Conservation (phyloP, 192 early-diverging fungal genomes). For the Pilaira anomala region DNA sequence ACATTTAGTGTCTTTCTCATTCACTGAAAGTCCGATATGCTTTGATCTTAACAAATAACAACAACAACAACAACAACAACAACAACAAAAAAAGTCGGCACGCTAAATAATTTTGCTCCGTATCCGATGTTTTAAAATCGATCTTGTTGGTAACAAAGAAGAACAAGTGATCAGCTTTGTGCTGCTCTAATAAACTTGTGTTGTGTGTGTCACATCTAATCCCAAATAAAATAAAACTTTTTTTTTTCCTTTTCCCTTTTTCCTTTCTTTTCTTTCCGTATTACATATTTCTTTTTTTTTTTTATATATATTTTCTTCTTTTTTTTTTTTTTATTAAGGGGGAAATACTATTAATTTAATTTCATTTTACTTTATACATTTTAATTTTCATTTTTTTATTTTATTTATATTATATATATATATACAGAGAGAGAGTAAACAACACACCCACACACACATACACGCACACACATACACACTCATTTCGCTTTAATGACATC, state of each 20-base stretch:
- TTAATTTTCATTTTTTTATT: background rate
- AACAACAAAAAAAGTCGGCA: no score
- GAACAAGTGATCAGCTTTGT: background rate
- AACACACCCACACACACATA: no score
- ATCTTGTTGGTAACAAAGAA: no score
- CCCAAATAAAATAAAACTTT: background rate
- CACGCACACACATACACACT: no score
- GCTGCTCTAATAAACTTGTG: background rate
- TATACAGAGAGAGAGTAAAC: no score
- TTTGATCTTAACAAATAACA: no score
- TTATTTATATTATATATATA: background rate
- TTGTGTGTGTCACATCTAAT: no score
- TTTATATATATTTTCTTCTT: conserved; percentile 9
- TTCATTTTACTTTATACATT: conserved; percentile 10
- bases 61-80: no score
- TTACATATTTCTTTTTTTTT: background rate
- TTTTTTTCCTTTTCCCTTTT: background rate
- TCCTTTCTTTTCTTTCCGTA: conserved; percentile 22
- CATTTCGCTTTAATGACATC: conserved; percentile 16
- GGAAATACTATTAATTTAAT: background rate
- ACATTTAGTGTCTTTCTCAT: no score
- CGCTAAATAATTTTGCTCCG: no score
- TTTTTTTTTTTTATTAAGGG: background rate
- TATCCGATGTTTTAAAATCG: background rate
- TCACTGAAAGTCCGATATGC: no score